Evolutionary conservation across 805 yeast species (phyloP).

Genomic region (Priceomyces carsonii): DNA sequence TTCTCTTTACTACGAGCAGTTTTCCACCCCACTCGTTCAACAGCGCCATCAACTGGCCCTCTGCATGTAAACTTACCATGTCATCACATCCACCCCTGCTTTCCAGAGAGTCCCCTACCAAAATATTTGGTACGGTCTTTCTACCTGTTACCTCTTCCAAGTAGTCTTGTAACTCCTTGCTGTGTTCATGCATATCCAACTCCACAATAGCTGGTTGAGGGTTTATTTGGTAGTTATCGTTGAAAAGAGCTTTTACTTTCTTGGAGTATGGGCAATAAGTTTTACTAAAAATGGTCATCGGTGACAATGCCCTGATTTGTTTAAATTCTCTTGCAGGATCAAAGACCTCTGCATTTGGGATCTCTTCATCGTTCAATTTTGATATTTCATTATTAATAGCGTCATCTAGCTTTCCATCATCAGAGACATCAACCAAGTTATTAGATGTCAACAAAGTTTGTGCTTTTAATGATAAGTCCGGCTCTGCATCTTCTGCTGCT

Average conservation of each 20-base stretch:
- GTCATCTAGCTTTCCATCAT: slow-evolving; percentile 38
- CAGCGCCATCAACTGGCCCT: slow-evolving; percentile 51
- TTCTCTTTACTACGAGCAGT: slow-evolving; percentile 47
- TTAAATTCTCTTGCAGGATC: slow-evolving; percentile 46
- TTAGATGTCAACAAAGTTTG: slow-evolving; percentile 15
- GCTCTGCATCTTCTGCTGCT: slow-evolving; percentile 2
- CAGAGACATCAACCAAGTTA: slow-evolving; percentile 30
- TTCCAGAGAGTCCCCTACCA: slow-evolving; percentile 57
- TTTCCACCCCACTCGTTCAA: slow-evolving; percentile 67
- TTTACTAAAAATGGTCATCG: slow-evolving; percentile 62
- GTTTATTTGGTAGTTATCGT: slow-evolving; percentile 61
- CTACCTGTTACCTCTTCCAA: slow-evolving; percentile 72
- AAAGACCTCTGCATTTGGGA: slow-evolving; percentile 17
- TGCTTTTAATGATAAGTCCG: slow-evolving; percentile 1
- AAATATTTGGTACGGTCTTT: slow-evolving; percentile 85
- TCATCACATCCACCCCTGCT: slow-evolving; percentile 93
- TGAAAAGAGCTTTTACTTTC: slow-evolving; percentile 65
- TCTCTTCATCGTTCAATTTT: slow-evolving; percentile 15
- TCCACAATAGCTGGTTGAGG: slow-evolving; percentile 80
- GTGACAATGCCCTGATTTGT: slow-evolving; percentile 58
- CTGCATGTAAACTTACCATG: slow-evolving; percentile 58
- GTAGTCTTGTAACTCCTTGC: slow-evolving; percentile 71
- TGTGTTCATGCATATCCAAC: slow-evolving; percentile 77
- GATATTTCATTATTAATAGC: slow-evolving; percentile 41
- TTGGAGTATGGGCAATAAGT: slow-evolving; percentile 74